Base-by-base conservation (phyloP, 257 asterid genomes). In the Nicotiana tabacum region DNA sequence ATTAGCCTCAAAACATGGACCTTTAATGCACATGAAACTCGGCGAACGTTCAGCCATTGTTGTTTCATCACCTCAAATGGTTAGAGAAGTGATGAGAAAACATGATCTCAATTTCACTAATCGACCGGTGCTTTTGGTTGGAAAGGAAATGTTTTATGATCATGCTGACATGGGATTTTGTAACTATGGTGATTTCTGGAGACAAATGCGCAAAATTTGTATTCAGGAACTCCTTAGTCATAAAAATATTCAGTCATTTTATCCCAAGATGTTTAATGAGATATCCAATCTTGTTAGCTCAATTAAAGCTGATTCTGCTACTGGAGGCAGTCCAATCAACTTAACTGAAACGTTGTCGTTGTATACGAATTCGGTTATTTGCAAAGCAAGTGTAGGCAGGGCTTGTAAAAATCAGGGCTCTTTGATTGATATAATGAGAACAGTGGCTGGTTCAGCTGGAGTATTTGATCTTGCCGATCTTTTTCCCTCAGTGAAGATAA, bases 1-100 rank as follows among this genome's bases (percentile, higher is more conserved):
- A 9, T 29, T 88, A 15, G 55, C 88, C 77, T 57, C 57, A 24
- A 88, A 82, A 39, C 70, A 81, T 53, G 92, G 90, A 8, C 72
- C 82, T 5, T 11, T 87, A 8, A 51, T 87, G 87, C 84, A 69
- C 70, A 61, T 84, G 21, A 39, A 84, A 57, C 84, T 87, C 53
- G 89, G 87, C 2, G 77, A 87, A 72, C 67, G 85, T 12, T 74
- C 85, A 17, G 51, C 83, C 16, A 16, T 84, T 16, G 66, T 87
- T 6, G 82, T 82, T 0, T 84, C 89, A 0, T 84, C 87, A 0
- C 86, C 84, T 7, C 39, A 74, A 16, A 62, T 83, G 27, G 86
- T 85, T 16, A 82, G 77, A 56, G 87, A 64, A 48, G 83, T 84
- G 8, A 48, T 84, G 27, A 84, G 80, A 53, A 74, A 68, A n/a